Evolutionary conservation across 225 moss, liverwort and hornwort species (phyloP).

Genomic region (Rhytidiadelphus loreus): DNA sequence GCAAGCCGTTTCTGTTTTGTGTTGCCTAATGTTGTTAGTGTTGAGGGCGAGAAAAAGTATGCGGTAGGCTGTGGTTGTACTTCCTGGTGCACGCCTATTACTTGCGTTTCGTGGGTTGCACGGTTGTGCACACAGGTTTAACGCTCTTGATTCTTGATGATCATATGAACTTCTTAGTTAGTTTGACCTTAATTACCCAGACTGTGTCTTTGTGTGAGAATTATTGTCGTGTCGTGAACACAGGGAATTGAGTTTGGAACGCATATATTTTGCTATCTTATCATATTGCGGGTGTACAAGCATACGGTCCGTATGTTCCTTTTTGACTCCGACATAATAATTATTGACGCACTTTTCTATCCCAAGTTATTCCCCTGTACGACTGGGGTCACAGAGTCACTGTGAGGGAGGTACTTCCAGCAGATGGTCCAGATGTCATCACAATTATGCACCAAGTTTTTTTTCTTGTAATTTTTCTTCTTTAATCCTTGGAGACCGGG

Average conservation of each 20-base stretch:
- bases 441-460: background rate
- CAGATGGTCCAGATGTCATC: conserved; percentile 1
- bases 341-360: conserved; percentile 4
- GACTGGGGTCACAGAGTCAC: background rate
- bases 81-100: background rate
- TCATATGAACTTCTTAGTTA: background rate
- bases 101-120: background rate
- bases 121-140: background rate
- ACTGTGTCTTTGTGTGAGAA: background rate
- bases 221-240: background rate
- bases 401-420: conserved; percentile 1
- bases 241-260: background rate
- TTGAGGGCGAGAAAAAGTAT: background rate
- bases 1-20: background rate
- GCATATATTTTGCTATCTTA: background rate
- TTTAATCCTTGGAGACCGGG: background rate
- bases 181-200: background rate
- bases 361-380: conserved; percentile 4
- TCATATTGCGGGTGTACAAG: background rate
- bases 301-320: background rate
- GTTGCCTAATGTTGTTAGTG: background rate
- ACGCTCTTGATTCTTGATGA: background rate
- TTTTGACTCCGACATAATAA: conserved; percentile 1
- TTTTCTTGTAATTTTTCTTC: background rate
- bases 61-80: background rate